Conservation (phyloP, 108 stramenopile species). For the Nitzschia inconspicua region DNA sequence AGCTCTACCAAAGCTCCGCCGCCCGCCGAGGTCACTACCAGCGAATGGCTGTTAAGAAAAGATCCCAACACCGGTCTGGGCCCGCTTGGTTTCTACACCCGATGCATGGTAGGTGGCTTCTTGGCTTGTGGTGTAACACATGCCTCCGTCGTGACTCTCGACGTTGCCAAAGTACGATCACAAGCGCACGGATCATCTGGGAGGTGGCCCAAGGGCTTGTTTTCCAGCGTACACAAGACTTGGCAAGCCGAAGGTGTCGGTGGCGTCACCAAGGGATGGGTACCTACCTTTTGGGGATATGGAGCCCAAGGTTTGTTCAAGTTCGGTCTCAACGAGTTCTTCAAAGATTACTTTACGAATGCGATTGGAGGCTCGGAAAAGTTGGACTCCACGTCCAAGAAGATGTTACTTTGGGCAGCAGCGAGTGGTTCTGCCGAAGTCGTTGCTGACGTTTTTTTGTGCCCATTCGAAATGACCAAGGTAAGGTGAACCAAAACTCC, state of each 20-base stretch:
- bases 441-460: conserved; percentile 26
- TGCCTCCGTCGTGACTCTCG: conserved; percentile 16
- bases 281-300: conserved; percentile 15
- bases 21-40: too few relatives aligned
- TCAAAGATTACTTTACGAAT: conserved; percentile 19
- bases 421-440: conserved; percentile 20
- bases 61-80: conserved; percentile 3
- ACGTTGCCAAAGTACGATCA: conserved; percentile 15
- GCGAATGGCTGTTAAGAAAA: conserved; percentile 1
- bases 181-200: conserved; percentile 9
- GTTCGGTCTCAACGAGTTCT: conserved; percentile 27
- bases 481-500: background rate
- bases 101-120: conserved; percentile 20
- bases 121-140: conserved; percentile 21
- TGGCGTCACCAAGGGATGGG: conserved; percentile 11
- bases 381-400: background rate
- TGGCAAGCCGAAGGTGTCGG: conserved; percentile 12
- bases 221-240: background rate
- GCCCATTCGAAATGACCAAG: conserved; percentile 30
- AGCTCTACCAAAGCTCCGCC: too few relatives aligned
- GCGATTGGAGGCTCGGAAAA: conserved; percentile 2
- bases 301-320: conserved; percentile 15
- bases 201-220: conserved; percentile 2
- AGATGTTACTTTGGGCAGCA: background rate
- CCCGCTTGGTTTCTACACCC: conserved; percentile 1